phyloP scores from a whole-genome alignment of 192 early-diverging fungal species.

The Coemansia sp. region DNA sequence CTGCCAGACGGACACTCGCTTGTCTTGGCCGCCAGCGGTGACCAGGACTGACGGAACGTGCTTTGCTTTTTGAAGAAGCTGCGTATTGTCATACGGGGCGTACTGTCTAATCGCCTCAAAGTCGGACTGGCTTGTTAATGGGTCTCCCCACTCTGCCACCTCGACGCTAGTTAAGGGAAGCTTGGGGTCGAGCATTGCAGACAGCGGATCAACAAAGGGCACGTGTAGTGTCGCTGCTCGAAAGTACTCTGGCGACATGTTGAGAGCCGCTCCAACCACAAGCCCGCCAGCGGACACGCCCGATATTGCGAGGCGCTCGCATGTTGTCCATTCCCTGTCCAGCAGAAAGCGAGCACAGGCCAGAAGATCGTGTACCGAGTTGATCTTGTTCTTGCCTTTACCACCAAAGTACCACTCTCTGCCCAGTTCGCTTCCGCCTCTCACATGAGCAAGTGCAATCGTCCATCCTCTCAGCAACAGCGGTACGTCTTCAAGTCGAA shows the following conservation, averaged over 20 bases:
- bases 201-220: conserved; percentile 84
- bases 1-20: conserved; percentile 79
- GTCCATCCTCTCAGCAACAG: conserved; percentile 78
- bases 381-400: conserved; percentile 67
- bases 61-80: background rate
- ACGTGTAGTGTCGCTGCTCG: conserved; percentile 73
- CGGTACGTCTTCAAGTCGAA: conserved; percentile 72
- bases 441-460: conserved; percentile 78
- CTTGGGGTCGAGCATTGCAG: conserved; percentile 76
- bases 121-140: conserved; percentile 44
- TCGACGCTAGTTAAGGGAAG: conserved; percentile 73
- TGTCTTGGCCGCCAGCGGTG: conserved; percentile 75
- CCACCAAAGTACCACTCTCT: conserved; percentile 77
- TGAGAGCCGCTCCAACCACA: conserved; percentile 67
- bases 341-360: conserved; percentile 66
- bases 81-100: conserved; percentile 71
- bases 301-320: conserved; percentile 61
- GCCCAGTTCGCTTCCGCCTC: conserved; percentile 80
- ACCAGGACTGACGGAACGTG: conserved; percentile 65
- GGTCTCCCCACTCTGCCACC: conserved; percentile 77
- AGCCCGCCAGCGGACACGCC: conserved; percentile 81
- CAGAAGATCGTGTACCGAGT: conserved; percentile 73
- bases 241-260: conserved; percentile 69
- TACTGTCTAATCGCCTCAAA: conserved; percentile 64
- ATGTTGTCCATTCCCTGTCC: conserved; percentile 58